A percentile compares a stretch with the other conserved stretches of the same genome.
These are phyloP conservation scores for Trichoderma asperellum DNA, from an alignment of 2,329 filamentous ascomycete species.

Conservation along the genomic window DNA sequence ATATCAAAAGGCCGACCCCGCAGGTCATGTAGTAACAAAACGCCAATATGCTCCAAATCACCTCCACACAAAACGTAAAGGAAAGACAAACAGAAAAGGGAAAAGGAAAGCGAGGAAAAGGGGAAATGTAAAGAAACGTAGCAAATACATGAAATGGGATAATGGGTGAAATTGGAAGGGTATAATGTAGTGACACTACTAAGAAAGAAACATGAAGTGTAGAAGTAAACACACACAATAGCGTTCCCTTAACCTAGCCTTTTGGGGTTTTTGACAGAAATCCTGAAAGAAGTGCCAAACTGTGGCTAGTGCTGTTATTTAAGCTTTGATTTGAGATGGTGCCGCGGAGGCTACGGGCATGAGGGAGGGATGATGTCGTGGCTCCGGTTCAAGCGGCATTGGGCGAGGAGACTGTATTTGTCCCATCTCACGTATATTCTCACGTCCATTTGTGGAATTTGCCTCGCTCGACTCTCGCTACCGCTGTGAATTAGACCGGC, in stretches of 20 bases:
- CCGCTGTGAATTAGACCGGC: not conserved
- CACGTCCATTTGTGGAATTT: not conserved
- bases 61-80: not conserved
- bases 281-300: not conserved
- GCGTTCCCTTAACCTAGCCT: not conserved
- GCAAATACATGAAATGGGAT: not conserved
- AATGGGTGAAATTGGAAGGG: not conserved
- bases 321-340: conserved; percentile 23
- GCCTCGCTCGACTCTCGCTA: conserved; percentile 6
- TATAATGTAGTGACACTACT: conserved; percentile 7
- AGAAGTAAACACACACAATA: not conserved
- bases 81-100: not conserved
- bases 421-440: not conserved
- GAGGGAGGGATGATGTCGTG: conserved; percentile 7
- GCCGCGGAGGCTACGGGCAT: conserved; percentile 15
- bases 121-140: not conserved
- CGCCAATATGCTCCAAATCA: conserved; percentile 2
- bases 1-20: conserved; percentile 12
- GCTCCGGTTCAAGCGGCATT: conserved; percentile 19
- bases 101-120: not conserved
- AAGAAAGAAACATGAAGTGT: not conserved
- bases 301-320: not conserved
- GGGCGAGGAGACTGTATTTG: conserved; percentile 15
- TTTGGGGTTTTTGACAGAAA: not conserved
- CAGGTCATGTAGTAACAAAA: not conserved